Percentiles rank a stretch among this genome's conserved stretches.
phyloP scores from a whole-genome alignment of 2,329 filamentous ascomycete genomes.

The Fusarium sp. region DNA sequence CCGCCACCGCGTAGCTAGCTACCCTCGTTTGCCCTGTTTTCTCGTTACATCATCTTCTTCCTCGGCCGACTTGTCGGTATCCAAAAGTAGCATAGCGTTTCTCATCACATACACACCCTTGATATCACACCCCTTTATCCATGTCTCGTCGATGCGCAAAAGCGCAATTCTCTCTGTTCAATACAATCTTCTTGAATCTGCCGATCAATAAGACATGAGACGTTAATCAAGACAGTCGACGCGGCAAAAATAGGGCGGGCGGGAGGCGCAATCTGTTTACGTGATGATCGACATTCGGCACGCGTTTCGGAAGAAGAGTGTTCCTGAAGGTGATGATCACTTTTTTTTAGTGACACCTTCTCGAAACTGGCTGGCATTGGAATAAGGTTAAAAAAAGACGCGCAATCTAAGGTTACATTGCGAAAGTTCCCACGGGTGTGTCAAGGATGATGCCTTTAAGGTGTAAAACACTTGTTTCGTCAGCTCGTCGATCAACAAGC shows the following conservation, averaged over 20 bases:
- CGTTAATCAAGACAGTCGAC: background rate
- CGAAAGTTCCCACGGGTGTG: background rate
- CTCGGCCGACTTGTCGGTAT: slow-evolving; percentile 25
- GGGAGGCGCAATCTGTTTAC: background rate
- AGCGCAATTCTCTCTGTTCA: slow-evolving; percentile 4
- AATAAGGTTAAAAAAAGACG: background rate
- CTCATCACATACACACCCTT: background rate
- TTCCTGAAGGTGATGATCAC: background rate
- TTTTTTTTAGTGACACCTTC: background rate
- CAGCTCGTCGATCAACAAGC: background rate
- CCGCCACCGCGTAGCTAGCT: background rate
- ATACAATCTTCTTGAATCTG: slow-evolving; percentile 1
- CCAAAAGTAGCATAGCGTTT: slow-evolving; percentile 14
- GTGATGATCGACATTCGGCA: background rate
- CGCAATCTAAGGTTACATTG: background rate
- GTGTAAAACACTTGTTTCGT: background rate
- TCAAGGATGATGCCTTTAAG: background rate
- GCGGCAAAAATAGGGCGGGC: background rate
- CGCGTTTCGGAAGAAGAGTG: background rate
- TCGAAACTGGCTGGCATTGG: background rate
- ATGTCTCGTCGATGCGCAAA: background rate
- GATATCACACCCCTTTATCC: background rate
- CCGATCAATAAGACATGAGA: slow-evolving; percentile 12
- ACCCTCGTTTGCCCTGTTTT: background rate
- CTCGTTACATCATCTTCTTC: background rate